phyloP scores from a whole-genome alignment of 2,329 filamentous ascomycete species.

The Diplocarpon rosae region DNA sequence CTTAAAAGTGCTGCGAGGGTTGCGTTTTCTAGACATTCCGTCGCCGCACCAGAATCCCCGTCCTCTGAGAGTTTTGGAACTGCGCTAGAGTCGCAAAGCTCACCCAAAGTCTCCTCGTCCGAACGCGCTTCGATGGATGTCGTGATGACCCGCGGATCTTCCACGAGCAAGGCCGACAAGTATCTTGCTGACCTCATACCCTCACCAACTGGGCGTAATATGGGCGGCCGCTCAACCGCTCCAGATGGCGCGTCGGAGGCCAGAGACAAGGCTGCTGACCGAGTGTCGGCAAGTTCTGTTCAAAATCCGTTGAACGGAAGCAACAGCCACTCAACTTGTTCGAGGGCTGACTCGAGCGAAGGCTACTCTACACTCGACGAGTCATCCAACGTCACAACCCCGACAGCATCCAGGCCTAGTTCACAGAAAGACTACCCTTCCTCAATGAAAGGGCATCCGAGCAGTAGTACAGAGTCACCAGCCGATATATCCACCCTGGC shows the following conservation, averaged over 20 bases:
- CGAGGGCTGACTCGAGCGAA: constrained; percentile 21
- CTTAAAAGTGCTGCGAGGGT: constrained; percentile 10
- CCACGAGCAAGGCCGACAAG: background rate
- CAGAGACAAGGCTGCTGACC: background rate
- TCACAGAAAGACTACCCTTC: constrained; percentile 18
- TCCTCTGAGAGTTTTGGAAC: constrained; percentile 5
- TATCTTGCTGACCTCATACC: background rate
- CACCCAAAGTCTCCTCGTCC: background rate
- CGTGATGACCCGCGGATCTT: background rate
- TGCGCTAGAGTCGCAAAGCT: constrained; percentile 1
- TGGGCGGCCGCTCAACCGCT: background rate
- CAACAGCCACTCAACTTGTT: constrained; percentile 9
- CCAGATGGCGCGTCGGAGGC: background rate
- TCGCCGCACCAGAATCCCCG: background rate
- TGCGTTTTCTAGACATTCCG: constrained; percentile 6
- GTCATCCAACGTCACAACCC: constrained; percentile 22
- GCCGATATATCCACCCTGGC: background rate
- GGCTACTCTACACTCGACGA: constrained; percentile 21
- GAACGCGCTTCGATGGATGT: constrained; percentile 1
- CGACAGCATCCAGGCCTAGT: constrained; percentile 20
- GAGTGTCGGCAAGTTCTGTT: background rate
- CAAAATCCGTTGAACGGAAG: background rate
- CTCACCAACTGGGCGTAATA: background rate
- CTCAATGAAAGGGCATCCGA: background rate
- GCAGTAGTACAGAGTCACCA: background rate